A percentile compares a stretch with the other conserved stretches of the same genome.
These are phyloP conservation scores for Anastatica hierochuntica DNA, from an alignment of 345 rosid genomes.

Conservation along the genomic window DNA sequence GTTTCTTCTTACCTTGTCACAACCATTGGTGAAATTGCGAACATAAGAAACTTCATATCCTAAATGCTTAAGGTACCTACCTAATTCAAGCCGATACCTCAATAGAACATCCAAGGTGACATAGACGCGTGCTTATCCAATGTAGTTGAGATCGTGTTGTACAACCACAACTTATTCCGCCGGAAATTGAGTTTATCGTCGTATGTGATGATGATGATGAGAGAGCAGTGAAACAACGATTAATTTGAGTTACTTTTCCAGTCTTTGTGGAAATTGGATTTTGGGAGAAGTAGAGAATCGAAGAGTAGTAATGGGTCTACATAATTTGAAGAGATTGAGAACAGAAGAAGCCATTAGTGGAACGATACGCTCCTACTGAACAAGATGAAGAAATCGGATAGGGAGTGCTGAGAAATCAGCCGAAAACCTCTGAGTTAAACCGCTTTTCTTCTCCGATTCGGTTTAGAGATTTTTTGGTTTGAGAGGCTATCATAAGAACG, in stretches of 20 bases:
- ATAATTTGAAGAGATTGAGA: conserved; percentile 39
- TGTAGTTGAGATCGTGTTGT: conserved; percentile 94
- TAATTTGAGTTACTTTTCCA: conserved; percentile 20
- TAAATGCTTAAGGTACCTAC: conserved; percentile 91
- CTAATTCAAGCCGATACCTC: conserved; percentile 55
- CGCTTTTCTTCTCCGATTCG: conserved; percentile 13
- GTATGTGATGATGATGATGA: conserved; percentile 15
- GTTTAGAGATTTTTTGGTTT: no score
- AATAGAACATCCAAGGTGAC: conserved; percentile 82
- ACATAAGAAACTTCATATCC: conserved; percentile 80
- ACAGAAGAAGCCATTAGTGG: conserved; percentile 46
- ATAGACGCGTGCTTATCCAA: conserved; percentile 92
- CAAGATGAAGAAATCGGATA: conserved; percentile 16
- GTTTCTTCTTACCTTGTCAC: conserved; percentile 89
- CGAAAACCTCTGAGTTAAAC: no score
- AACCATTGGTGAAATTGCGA: conserved; percentile 93
- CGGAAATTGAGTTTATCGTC: not conserved
- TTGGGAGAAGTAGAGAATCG: conserved; percentile 29
- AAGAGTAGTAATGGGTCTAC: conserved; percentile 32
- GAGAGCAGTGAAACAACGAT: conserved; percentile 33
- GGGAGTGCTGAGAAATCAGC: conserved; percentile 13
- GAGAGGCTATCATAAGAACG: no score
- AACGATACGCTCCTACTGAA: conserved; percentile 4
- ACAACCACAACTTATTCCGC: conserved; percentile 46
- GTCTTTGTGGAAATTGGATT: conserved; percentile 12